Base-by-base conservation (phyloP, 2,329 filamentous ascomycete genomes). In the Drechslerella dactyloides region DNA sequence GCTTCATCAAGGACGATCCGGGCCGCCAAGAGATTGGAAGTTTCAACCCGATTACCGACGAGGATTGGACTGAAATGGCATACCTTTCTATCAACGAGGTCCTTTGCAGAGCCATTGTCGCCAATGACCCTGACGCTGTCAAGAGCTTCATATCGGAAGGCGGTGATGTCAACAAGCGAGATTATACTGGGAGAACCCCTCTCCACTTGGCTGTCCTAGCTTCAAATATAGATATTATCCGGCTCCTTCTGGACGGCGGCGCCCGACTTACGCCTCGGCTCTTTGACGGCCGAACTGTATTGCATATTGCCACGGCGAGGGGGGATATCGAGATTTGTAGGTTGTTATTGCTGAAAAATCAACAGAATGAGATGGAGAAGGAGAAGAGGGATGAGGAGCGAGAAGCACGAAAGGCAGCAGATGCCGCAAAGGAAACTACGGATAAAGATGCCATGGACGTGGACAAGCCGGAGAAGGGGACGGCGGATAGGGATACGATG, bases 51-150 rank as follows among this genome's bases (percentile, higher is more conserved):
- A 44, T 59, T 13, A 68, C 63, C 2, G 55, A 68, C 1, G 63
- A 60, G 11, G 63, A 68, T 17, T 68, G 63, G 63, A 66, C 62
- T 7, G 40, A 93, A 74, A 94, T 96, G 90, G 90, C 91, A 0
- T 96, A 96, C 75, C 84, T 96, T 33, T 89, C 90, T 11, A 90
- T 92, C 75, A 93, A 90, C 0, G 87, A 86, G 40, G 83, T 85
- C 15, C 83, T 96, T 1, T 96, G 90, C 76, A 88, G 92, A 77
- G 90, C 90, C 0, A 96, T 96, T 65, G 86, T 93, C 2, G 87
- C 92, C 75, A 82, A 84, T 1, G 88, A 96, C 78, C 75, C 89
- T 1, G 87, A 90, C 44, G 84, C 86, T 73, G 89, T 96, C 1
- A 79, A 86, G 75, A 85, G 87, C 74, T 94, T 90, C 88, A 82